phyloP scores from a whole-genome alignment of 1,139 yeast species.

The Debaryomycetaceae sp. region DNA sequence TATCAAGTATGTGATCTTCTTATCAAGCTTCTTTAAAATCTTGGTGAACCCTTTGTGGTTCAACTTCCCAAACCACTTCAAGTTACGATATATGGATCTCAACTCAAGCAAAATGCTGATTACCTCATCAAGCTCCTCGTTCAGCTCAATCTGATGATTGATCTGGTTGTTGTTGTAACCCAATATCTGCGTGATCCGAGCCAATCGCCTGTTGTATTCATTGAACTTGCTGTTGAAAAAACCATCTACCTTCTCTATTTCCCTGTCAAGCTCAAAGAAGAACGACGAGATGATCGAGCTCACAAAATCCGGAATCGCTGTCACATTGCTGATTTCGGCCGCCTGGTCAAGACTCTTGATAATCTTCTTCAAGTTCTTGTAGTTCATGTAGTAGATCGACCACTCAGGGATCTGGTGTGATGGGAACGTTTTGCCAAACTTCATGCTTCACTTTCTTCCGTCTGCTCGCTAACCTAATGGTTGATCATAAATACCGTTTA shows the following conservation, averaged over 20 bases:
- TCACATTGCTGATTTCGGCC: conserved; percentile 32
- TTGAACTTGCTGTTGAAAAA: conserved; percentile 70
- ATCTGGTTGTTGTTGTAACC: conserved; percentile 26
- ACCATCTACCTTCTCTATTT: conserved; percentile 75
- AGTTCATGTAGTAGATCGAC: conserved; percentile 77
- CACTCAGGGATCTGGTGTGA: conserved; percentile 94
- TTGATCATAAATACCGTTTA: neutral
- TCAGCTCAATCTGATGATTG: conserved; percentile 32
- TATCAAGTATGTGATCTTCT: conserved; percentile 50
- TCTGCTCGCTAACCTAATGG: neutral
- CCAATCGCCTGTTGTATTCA: conserved; percentile 71
- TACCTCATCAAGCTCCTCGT: conserved; percentile 76
- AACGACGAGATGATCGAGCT: conserved; percentile 54
- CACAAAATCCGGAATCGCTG: conserved; percentile 26
- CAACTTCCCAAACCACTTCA: conserved; percentile 92
- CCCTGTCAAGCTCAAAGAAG: conserved; percentile 76
- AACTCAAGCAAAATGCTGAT: conserved; percentile 73
- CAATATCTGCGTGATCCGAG: conserved; percentile 38
- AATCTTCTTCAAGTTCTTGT: conserved; percentile 77
- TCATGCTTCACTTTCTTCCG: conserved; percentile 42
- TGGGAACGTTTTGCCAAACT: conserved; percentile 77
- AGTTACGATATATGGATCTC: conserved; percentile 72
- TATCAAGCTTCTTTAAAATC: conserved; percentile 87
- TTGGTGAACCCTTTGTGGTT: conserved; percentile 88
- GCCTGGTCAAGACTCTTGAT: conserved; percentile 51